A percentile compares a stretch with the other conserved stretches of the same genome.
Conservation (phyloP, 805 yeast species). For the Barnettozyma botsteinii region DNA sequence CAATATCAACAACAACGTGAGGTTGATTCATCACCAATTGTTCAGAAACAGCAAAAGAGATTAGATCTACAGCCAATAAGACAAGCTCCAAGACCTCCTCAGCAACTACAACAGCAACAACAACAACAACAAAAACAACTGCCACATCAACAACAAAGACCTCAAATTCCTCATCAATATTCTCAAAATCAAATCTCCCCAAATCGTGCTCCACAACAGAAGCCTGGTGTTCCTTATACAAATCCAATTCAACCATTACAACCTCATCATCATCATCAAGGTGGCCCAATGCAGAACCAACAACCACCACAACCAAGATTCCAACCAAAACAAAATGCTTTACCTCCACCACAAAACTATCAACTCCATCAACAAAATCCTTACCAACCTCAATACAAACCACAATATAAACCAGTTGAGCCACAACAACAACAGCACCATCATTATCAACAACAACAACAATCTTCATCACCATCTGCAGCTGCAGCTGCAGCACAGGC, state of each 20-base stretch:
- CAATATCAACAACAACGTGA: not conserved
- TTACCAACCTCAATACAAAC: conserved; percentile 13
- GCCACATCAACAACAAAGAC: conserved; percentile 10
- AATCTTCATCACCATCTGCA: not conserved
- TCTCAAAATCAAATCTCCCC: conserved; percentile 10
- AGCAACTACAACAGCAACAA: conserved; percentile 14
- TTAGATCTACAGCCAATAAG: conserved; percentile 23
- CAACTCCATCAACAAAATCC: not conserved
- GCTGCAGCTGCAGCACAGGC: conserved; percentile 24
- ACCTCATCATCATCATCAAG: conserved; percentile 22
- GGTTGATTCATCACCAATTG: conserved; percentile 7
- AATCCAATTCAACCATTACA: conserved; percentile 22
- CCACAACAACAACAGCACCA: not conserved
- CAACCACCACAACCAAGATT: conserved; percentile 2
- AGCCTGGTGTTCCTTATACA: conserved; percentile 12
- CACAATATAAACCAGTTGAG: not conserved
- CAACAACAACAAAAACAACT: conserved; percentile 1
- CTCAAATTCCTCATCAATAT: conserved; percentile 1
- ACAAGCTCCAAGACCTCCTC: conserved; percentile 28
- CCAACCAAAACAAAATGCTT: conserved; percentile 1
- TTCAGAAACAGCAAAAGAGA: conserved; percentile 9
- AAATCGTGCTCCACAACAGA: conserved; percentile 2
- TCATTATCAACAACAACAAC: not conserved
- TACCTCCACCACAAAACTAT: conserved; percentile 4
- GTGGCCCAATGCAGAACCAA: conserved; percentile 10